Conservation (phyloP, 768 basidiomycete genomes). For the Tremella fuciformis region DNA sequence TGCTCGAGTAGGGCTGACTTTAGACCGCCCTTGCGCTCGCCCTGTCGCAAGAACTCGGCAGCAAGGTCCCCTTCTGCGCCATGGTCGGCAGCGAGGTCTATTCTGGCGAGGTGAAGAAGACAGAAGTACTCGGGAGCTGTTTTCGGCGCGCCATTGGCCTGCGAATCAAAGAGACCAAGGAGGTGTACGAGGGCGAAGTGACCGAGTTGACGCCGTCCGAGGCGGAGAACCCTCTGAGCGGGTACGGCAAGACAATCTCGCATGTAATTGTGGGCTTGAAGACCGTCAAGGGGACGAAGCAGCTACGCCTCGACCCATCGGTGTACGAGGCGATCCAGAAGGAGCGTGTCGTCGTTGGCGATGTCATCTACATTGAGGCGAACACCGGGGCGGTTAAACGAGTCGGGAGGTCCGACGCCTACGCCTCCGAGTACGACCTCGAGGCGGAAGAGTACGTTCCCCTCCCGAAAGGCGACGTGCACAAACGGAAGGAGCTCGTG, state of each 20-base stretch:
- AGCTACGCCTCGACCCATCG: conserved; percentile 84
- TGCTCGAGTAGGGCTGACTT: neutral
- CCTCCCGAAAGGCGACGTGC: conserved; percentile 91
- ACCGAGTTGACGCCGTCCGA: conserved; percentile 95
- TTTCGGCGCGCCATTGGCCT: conserved; percentile 94
- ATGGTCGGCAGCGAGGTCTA: conserved; percentile 99
- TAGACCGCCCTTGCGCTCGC: conserved; percentile 90
- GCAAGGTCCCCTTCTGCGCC: conserved; percentile 94
- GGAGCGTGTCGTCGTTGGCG: conserved; percentile 93
- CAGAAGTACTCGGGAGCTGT: conserved; percentile 90
- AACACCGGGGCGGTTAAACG: conserved; percentile 94
- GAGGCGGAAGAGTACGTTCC: conserved; percentile 99
- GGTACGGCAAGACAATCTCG: conserved; percentile 98
- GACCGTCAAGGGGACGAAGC: conserved; percentile 89
- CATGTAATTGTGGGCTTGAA: conserved; percentile 95
- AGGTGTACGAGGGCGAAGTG: conserved; percentile 97
- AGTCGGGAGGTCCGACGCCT: conserved; percentile 94
- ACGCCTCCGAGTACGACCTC: conserved; percentile 93
- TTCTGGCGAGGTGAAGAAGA: conserved; percentile 96
- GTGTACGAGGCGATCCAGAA: conserved; percentile 97
- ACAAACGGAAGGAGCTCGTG: conserved; percentile 91
- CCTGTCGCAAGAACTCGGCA: conserved; percentile 87
- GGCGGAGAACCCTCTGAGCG: conserved; percentile 92
- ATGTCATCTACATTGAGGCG: conserved; percentile 92
- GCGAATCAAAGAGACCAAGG: conserved; percentile 97